Evolutionary conservation across 805 yeast genomes (phyloP).

Genomic region (Candida pini): DNA sequence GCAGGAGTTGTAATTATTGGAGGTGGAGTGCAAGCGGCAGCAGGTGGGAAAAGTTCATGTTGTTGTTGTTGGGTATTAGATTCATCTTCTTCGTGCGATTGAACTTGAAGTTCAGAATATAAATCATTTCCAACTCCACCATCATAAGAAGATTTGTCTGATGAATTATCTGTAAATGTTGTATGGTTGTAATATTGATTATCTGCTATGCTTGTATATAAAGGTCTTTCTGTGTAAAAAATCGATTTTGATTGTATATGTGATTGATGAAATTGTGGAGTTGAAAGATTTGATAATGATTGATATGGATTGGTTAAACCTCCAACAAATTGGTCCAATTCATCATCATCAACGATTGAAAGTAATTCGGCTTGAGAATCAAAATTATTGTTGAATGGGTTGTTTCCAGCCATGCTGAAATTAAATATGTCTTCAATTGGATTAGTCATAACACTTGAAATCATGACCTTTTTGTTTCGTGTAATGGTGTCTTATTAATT

Average conservation of each 20-base stretch:
- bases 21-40: constrained; percentile 28
- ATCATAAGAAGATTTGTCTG: constrained; percentile 13
- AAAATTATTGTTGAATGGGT: too few relatives aligned
- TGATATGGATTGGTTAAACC: constrained; percentile 1
- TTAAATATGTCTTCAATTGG: constrained; percentile 11
- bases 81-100: neutral
- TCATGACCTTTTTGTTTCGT: too few relatives aligned
- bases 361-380: constrained; percentile 6
- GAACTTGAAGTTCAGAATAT: neutral
- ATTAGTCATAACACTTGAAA: constrained; percentile 10
- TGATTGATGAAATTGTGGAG: constrained; percentile 2
- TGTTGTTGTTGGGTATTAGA: neutral
- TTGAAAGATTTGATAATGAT: neutral
- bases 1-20: constrained; percentile 6
- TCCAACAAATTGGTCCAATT: neutral
- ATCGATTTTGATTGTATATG: neutral
- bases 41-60: constrained; percentile 25
- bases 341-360: constrained; percentile 11
- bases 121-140: constrained; percentile 6
- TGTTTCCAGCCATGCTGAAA: neutral
- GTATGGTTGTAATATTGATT: constrained; percentile 5
- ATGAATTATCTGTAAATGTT: constrained; percentile 6
- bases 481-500: too few relatives aligned
- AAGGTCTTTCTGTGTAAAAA: neutral
- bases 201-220: constrained; percentile 1